These are phyloP conservation scores for Austroboletus eburneus DNA, from an alignment of 768 basidiomycete genomes.

Conservation along the genomic window DNA sequence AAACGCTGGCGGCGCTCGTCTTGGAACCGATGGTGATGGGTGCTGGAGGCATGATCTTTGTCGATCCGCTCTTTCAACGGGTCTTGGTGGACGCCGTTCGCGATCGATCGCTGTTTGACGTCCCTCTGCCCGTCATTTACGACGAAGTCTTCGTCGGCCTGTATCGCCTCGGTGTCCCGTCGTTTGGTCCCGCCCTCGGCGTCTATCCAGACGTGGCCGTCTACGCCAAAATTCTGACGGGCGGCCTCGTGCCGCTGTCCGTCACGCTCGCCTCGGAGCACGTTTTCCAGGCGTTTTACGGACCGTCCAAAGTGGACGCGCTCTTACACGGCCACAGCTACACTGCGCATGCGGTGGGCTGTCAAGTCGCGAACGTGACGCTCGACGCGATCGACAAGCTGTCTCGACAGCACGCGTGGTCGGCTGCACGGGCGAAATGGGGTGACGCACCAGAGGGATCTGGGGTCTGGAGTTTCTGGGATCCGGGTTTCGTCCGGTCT, in stretches of 20 bases:
- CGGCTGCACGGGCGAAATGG: slow-evolving; percentile 60
- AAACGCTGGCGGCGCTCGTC: slow-evolving; percentile 67
- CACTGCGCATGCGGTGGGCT: slow-evolving; percentile 91
- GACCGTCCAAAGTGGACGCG: slow-evolving; percentile 75
- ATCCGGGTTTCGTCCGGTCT: slow-evolving; percentile 59
- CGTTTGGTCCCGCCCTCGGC: slow-evolving; percentile 61
- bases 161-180: slow-evolving; percentile 77
- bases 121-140: slow-evolving; percentile 83
- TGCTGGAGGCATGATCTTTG: slow-evolving; percentile 95
- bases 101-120: slow-evolving; percentile 31
- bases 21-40: slow-evolving; percentile 93
- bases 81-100: slow-evolving; percentile 81
- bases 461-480: slow-evolving; percentile 85
- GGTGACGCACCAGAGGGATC: slow-evolving; percentile 1
- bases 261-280: slow-evolving; percentile 77
- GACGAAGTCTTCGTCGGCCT: slow-evolving; percentile 96
- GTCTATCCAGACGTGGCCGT: slow-evolving; percentile 83
- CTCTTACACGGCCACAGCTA: slow-evolving; percentile 94
- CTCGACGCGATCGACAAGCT: slow-evolving; percentile 59
- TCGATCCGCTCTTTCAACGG: slow-evolving; percentile 94
- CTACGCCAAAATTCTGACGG: slow-evolving; percentile 91
- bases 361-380: slow-evolving; percentile 84
- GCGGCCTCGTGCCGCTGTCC: slow-evolving; percentile 84
- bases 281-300: slow-evolving; percentile 77
- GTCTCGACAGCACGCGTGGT: slow-evolving; percentile 51